Percentiles rank a stretch among this genome's conserved stretches.
Conservation (phyloP, 805 yeast genomes). For the Candida vaughaniae region DNA sequence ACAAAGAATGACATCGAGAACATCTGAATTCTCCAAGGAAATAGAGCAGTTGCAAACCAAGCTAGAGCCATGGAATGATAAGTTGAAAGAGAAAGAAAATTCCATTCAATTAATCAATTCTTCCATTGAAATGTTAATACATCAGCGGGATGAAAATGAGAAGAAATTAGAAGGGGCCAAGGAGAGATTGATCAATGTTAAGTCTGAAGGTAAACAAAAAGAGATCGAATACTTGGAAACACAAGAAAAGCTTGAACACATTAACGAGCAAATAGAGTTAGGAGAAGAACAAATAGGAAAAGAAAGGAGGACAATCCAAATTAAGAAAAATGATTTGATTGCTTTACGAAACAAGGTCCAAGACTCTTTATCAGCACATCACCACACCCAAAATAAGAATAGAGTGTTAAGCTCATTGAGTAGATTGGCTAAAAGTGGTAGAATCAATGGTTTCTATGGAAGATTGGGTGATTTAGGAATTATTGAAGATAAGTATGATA, state of each 20-base stretch:
- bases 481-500: conserved; percentile 84
- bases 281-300: conserved; percentile 58
- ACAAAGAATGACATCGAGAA: conserved; percentile 66
- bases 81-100: conserved; percentile 60
- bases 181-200: conserved; percentile 43
- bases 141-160: conserved; percentile 35
- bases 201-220: conserved; percentile 48
- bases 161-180: conserved; percentile 46
- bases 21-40: conserved; percentile 62
- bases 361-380: conserved; percentile 63
- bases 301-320: conserved; percentile 50
- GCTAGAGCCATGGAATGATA: conserved; percentile 80
- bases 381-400: conserved; percentile 63
- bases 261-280: conserved; percentile 50
- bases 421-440: conserved; percentile 73
- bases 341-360: conserved; percentile 58
- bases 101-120: conserved; percentile 64
- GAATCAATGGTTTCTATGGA: conserved; percentile 84
- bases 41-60: conserved; percentile 62
- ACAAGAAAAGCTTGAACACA: conserved; percentile 48
- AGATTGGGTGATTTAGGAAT: conserved; percentile 90
- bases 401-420: conserved; percentile 68
- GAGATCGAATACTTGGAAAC: conserved; percentile 47
- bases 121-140: conserved; percentile 57
- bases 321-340: conserved; percentile 53